Evolutionary conservation across 2,329 filamentous ascomycete species (phyloP), one percentile per base, ranked within the genome.

Genomic region (Cladorrhinum sp.): DNA sequence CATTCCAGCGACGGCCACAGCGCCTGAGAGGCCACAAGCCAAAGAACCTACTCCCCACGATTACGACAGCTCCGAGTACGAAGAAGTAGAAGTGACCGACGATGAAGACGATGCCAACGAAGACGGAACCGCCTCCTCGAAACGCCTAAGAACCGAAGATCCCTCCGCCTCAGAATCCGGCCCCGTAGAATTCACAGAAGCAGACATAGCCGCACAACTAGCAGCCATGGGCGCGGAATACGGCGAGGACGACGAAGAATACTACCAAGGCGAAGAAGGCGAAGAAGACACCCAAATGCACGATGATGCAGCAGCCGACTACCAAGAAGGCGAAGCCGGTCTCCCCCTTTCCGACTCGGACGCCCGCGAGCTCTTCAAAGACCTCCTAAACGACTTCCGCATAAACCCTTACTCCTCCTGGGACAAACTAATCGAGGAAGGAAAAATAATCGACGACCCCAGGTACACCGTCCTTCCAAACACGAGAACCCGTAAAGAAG

Each of bases 131-230:
- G 70, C 77, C 69, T 68, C 77, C 62, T 69, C 78, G 36, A 85
- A 84, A 63, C 78, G 79, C 48, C 81, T 79, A 63, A 77, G 75
- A 62, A 79, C 76, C 13, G 76, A 78, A 54, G 77, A 79, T 9
- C 68, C 64, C 13, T 61, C 66, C 9, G 75, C 76, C 8, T 68
- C 76, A 12, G 76, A 81, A 2, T 45, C 36, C 1, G 76, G 73
- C 1, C 81, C 84, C 0, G 76, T 95, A 7, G 93, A 97, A 69
- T 96, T 96, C 69, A 91, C 90, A 59, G 95, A 98, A 73, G 93
- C 93, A 57, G 95, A 99, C 70, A 96, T 99, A 68, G 93, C 91
- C 36, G 93, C 88, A 71, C 95, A 99, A 71, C 80, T 99, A 12
- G 90, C 91, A 57, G 88, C 90, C 24, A 96, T 97, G 91, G 92